These are phyloP conservation scores for Schizosaccharomyces osmophilus DNA, from an alignment of 805 yeast species.

Conservation along the genomic window DNA sequence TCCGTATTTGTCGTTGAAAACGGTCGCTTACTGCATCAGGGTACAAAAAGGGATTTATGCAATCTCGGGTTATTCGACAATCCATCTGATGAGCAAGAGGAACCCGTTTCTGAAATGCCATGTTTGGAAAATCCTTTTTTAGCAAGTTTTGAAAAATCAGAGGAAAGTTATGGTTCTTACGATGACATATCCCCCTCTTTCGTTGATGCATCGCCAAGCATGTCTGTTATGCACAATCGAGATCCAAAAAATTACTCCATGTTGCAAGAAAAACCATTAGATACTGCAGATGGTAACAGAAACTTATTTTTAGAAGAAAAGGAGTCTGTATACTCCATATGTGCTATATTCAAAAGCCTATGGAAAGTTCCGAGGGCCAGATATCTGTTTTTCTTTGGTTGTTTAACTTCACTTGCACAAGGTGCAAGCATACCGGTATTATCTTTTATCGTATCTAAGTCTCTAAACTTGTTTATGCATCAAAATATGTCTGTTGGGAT, in stretches of 20 bases:
- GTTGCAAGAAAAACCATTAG: neutral
- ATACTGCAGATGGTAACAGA: neutral
- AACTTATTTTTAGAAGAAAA: neutral
- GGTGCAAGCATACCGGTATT: slow-evolving; percentile 55
- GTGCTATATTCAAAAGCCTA: neutral
- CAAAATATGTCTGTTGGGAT: slow-evolving; percentile 8
- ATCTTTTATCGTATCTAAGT: slow-evolving; percentile 48
- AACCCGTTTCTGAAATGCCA: no score
- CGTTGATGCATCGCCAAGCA: no score
- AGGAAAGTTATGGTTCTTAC: no score
- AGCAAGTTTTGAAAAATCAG: no score
- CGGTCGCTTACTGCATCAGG: slow-evolving; percentile 23
- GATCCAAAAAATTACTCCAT: neutral
- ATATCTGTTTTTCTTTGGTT: slow-evolving; percentile 22
- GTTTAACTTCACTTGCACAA: slow-evolving; percentile 26
- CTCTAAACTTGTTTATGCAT: slow-evolving; percentile 40
- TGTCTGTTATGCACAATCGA: no score
- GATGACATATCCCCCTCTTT: no score
- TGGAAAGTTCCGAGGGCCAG: neutral
- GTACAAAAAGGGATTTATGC: neutral
- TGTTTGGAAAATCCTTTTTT: no score
- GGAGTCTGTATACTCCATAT: neutral
- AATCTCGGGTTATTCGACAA: neutral
- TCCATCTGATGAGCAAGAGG: neutral
- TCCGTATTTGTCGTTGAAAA: slow-evolving; percentile 31